A percentile compares a stretch with the other conserved stretches of the same genome.
phyloP scores from a whole-genome alignment of 1,284 basidiomycete genomes.

The Marasmius oreades region DNA sequence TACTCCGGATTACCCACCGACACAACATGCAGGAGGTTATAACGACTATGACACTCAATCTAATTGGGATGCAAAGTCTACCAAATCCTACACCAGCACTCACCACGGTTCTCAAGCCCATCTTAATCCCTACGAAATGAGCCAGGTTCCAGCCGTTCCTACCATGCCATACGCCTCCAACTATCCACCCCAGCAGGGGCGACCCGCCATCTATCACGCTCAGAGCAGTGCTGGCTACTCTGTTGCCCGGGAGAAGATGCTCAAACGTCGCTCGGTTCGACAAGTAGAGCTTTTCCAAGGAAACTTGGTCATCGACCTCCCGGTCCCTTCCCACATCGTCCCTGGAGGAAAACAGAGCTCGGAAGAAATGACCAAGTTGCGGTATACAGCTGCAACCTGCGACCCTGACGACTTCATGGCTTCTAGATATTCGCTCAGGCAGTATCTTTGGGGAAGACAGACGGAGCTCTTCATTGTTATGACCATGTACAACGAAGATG shows the following conservation, averaged over 20 bases:
- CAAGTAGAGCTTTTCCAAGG: constrained; percentile 81
- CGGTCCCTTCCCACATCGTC: constrained; percentile 75
- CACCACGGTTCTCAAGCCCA: constrained; percentile 68
- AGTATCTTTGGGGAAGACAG: constrained; percentile 79
- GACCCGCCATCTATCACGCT: constrained; percentile 45
- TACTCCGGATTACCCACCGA: constrained; percentile 33
- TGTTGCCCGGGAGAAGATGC: constrained; percentile 67
- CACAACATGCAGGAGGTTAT: constrained; percentile 12
- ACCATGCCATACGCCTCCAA: constrained; percentile 42
- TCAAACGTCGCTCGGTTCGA: constrained; percentile 74
- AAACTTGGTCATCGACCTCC: constrained; percentile 81
- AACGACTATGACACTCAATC: constrained; percentile 42
- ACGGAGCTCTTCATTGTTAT: constrained; percentile 95
- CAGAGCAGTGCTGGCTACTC: constrained; percentile 60
- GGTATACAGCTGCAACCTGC: constrained; percentile 92
- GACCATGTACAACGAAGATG: constrained; percentile 97
- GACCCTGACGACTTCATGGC: constrained; percentile 88
- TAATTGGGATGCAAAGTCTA: constrained; percentile 65
- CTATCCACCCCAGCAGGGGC: constrained; percentile 52
- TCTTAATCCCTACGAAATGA: constrained; percentile 62
- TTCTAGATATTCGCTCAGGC: constrained; percentile 77
- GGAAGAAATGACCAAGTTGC: constrained; percentile 82
- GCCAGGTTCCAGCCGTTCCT: constrained; percentile 57
- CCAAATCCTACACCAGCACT: constrained; percentile 45
- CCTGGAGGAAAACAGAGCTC: constrained; percentile 57